Evolutionary conservation across 2,329 filamentous ascomycete species (phyloP), one percentile per base, ranked within the genome.

Genomic region (Gnomoniopsis smithogilvyi): DNA sequence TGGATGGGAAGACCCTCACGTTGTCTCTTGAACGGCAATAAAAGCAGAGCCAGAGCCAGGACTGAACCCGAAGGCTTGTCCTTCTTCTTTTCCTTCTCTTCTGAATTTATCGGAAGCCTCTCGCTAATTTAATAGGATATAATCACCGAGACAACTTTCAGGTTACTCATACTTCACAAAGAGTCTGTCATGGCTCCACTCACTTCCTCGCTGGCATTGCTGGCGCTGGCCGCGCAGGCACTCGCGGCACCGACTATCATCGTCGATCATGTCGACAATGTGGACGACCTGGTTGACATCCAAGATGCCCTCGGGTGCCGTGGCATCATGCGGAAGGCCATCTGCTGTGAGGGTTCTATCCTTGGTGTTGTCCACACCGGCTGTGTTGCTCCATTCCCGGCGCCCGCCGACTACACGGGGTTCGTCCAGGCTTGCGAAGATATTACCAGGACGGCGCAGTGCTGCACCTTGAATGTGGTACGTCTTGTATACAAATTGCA

Each of bases 401-500:
- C 2, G n/a, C 41, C 51, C 2, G 10, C 7, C 6, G 21, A 12
- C 14, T 2, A 8, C 15, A 10, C 41, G 2, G 8, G 1, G 1
- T 54, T 54, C 22, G 10, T 45, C 38, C 22, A 21, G 38, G 6
- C 19, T 8, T 54, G 51, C 26, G 19, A 19, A 3, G 3, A 24
- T 3, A 6, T 15, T 8, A 17, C 22, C n/a, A 34, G 34, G 19
- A 45, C 38, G 24, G 51, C 51, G 7, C 41, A 34, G 19, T 54
- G 54, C 17, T 56, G 54, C 33, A 50, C 33, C 14, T 10, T 50
- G 12, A 56, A n/a, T 19, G 6, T 56, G 54, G 54, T 56, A 49
- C 15, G 54, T 50, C 8, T 17, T 30, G 11, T 30, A 36, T 51
- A n/a, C n/a, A n/a, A n/a, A n/a, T n/a, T n/a, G n/a, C n/a, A n/a